These are phyloP conservation scores for Boletellus sp. DNA, from an alignment of 768 basidiomycete species.

Conservation along the genomic window DNA sequence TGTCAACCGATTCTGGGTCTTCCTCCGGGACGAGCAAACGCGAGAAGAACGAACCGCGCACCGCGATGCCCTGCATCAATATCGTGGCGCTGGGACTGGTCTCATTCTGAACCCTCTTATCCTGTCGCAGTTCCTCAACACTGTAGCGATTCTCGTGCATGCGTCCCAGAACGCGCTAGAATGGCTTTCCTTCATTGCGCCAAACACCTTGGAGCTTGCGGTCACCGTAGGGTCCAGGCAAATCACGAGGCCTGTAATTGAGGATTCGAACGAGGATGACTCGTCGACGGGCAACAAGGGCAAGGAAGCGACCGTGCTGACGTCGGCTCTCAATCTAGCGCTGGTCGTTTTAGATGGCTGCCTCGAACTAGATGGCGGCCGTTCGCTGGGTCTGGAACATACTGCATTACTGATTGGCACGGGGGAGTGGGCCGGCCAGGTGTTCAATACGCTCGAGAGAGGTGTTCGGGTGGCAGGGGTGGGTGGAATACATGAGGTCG, in stretches of 20 bases:
- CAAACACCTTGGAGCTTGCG: conserved; percentile 80
- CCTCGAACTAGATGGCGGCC: conserved; percentile 73
- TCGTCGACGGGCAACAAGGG: conserved; percentile 21
- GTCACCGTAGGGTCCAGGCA: conserved; percentile 71
- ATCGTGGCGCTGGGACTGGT: conserved; percentile 74
- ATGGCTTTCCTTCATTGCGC: conserved; percentile 79
- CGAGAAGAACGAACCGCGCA: conserved; percentile 68
- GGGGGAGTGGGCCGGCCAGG: conserved; percentile 75
- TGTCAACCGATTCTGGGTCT: conserved; percentile 93
- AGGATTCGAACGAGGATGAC: conserved; percentile 31
- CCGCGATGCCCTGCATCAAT: conserved; percentile 50
- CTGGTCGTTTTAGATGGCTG: conserved; percentile 73
- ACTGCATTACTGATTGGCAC: conserved; percentile 63
- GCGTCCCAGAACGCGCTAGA: conserved; percentile 76
- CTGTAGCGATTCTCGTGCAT: conserved; percentile 77
- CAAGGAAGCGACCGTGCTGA: conserved; percentile 72
- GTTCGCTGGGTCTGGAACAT: conserved; percentile 70
- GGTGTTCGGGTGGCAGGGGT: conserved; percentile 59
- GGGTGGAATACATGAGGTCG: conserved; percentile 61
- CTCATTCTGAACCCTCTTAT: conserved; percentile 78
- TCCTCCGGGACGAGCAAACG: conserved; percentile 79
- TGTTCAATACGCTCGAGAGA: conserved; percentile 63
- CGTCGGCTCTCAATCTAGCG: conserved; percentile 71
- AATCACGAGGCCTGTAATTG: conserved; percentile 41
- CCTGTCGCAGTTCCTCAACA: conserved; percentile 70